Percentiles rank a stretch among this genome's conserved stretches.
Evolutionary conservation across 2,329 filamentous ascomycete species (phyloP).

Genomic region (Sporothrix variecibatus): DNA sequence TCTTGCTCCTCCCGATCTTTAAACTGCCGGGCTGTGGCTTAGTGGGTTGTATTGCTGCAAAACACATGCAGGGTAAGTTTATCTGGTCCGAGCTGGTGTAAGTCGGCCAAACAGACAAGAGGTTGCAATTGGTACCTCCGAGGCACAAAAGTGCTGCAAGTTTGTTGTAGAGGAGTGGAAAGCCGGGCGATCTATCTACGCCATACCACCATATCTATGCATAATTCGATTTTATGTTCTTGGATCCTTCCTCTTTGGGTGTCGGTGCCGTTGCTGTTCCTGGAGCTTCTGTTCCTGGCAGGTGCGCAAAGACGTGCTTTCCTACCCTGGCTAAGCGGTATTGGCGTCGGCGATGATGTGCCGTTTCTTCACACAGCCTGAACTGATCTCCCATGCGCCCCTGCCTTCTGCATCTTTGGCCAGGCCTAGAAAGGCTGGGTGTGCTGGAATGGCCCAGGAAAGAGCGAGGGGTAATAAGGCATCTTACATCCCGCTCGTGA

Average conservation of each 20-base stretch:
- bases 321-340: background rate
- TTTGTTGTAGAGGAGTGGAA: background rate
- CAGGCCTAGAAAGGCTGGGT: background rate
- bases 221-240: background rate
- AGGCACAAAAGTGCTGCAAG: background rate
- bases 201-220: slow-evolving; percentile 1
- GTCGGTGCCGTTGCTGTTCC: background rate
- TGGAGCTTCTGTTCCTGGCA: slow-evolving; percentile 5
- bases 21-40: background rate
- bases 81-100: too few relatives aligned
- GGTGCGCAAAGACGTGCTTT: background rate
- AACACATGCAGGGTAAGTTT: background rate
- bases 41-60: background rate
- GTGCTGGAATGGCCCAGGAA: background rate
- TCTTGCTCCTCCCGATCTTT: background rate
- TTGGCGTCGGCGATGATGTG: background rate
- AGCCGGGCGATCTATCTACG: slow-evolving; percentile 2
- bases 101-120: background rate
- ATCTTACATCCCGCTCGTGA: background rate
- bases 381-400: slow-evolving; percentile 11
- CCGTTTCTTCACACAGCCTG: slow-evolving; percentile 9
- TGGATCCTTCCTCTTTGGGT: background rate
- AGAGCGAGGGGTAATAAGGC: background rate
- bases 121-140: background rate
- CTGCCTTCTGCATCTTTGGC: slow-evolving; percentile 5